phyloP scores from a whole-genome alignment of 2,329 filamentous ascomycete species.

The Aspergillus persii region DNA sequence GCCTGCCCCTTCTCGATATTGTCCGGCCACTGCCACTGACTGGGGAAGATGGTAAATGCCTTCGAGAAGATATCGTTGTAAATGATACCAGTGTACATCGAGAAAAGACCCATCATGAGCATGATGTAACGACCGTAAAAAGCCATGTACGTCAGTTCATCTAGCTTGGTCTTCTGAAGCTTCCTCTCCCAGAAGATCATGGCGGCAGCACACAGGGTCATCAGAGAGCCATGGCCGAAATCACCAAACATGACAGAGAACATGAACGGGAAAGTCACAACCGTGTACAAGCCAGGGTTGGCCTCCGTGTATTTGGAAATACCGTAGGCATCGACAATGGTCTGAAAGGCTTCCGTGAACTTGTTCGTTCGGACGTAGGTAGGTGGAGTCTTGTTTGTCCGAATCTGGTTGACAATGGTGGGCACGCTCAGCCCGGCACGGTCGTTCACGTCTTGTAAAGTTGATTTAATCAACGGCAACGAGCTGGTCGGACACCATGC shows the following conservation, averaged over 20 bases:
- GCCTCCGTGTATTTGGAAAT: slow-evolving; percentile 97
- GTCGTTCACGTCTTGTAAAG: slow-evolving; percentile 94
- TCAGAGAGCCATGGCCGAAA: slow-evolving; percentile 87
- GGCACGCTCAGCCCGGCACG: slow-evolving; percentile 93
- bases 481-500: slow-evolving; percentile 96
- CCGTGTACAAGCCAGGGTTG: slow-evolving; percentile 91
- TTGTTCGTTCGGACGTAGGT: slow-evolving; percentile 98
- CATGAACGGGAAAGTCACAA: slow-evolving; percentile 98
- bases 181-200: slow-evolving; percentile 98
- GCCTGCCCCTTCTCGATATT: slow-evolving; percentile 64
- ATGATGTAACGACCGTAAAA: slow-evolving; percentile 99
- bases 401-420: slow-evolving; percentile 97
- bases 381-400: slow-evolving; percentile 93
- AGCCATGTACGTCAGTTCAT: slow-evolving; percentile 96
- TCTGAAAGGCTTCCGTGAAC: slow-evolving; percentile 97
- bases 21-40: slow-evolving; percentile 82
- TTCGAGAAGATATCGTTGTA: slow-evolving; percentile 98
- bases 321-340: slow-evolving; percentile 97
- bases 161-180: slow-evolving; percentile 78
- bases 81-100: slow-evolving; percentile 92
- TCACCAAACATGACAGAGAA: slow-evolving; percentile 99
- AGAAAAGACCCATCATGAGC: slow-evolving; percentile 96
- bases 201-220: slow-evolving; percentile 75
- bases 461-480: slow-evolving; percentile 82
- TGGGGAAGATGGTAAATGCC: slow-evolving; percentile 82